Percentiles rank a stretch among this genome's conserved stretches.
Evolutionary conservation across 2,329 filamentous ascomycete species (phyloP).

Genomic region (Arthrocladium fulminans): DNA sequence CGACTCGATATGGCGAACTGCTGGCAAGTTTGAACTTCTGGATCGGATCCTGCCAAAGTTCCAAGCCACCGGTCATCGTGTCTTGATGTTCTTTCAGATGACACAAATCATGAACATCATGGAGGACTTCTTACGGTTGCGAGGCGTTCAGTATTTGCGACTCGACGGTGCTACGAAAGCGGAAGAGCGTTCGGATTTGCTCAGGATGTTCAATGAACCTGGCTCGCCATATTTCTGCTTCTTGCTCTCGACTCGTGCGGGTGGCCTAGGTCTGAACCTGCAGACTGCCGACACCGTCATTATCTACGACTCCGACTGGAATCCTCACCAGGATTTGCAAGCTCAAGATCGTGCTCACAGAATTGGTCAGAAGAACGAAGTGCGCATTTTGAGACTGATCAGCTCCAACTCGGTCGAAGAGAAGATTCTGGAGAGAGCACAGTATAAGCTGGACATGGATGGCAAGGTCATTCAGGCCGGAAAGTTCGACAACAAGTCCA

Average conservation of each 20-base stretch:
- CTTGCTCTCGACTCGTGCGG: constrained; percentile 93
- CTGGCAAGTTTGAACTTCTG: constrained; percentile 93
- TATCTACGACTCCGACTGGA: constrained; percentile 99
- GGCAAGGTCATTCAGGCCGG: constrained; percentile 98
- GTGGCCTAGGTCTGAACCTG: constrained; percentile 92
- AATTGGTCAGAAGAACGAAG: constrained; percentile 99
- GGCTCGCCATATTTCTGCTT: constrained; percentile 95
- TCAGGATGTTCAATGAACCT: constrained; percentile 82
- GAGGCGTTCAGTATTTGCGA: constrained; percentile 76
- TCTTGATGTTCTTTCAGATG: constrained; percentile 99
- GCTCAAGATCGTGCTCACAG: constrained; percentile 99
- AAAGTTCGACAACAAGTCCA: constrained; percentile 99
- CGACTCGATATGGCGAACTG: constrained; percentile 86
- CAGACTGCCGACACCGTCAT: constrained; percentile 98
- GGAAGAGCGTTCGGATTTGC: constrained; percentile 85
- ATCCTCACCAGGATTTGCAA: constrained; percentile 97
- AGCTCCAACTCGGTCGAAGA: constrained; percentile 96
- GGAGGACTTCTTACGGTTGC: constrained; percentile 89
- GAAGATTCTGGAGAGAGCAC: constrained; percentile 92
- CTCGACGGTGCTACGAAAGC: constrained; percentile 96
- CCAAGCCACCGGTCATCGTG: constrained; percentile 78
- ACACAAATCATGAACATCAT: constrained; percentile 99
- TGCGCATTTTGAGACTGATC: constrained; percentile 89
- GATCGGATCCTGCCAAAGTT: constrained; percentile 93
- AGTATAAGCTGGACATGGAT: constrained; percentile 98